phyloP scores from a whole-genome alignment of 2,329 filamentous ascomycete species.

The Aspergillus terreus region DNA sequence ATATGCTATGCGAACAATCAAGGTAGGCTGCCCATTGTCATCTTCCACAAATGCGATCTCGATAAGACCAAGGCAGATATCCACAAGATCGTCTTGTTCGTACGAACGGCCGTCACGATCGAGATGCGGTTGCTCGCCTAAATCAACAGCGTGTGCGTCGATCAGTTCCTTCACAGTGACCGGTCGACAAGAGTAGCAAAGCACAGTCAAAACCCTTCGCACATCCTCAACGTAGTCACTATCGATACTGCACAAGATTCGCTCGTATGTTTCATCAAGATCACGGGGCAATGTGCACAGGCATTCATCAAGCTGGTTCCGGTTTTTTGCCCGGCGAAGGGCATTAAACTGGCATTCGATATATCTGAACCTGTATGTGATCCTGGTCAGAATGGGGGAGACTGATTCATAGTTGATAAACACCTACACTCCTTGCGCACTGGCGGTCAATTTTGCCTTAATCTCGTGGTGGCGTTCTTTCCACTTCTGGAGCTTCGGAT shows the following conservation, averaged over 20 bases:
- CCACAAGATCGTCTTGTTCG: slow-evolving; percentile 15
- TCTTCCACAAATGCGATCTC: slow-evolving; percentile 9
- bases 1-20: slow-evolving; percentile 24
- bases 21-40: background rate
- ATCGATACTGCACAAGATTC: slow-evolving; percentile 23
- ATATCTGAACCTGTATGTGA: background rate
- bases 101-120: slow-evolving; percentile 13
- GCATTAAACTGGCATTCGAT: background rate
- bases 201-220: slow-evolving; percentile 19
- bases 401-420: background rate
- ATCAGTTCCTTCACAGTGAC: slow-evolving; percentile 21
- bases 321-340: slow-evolving; percentile 5
- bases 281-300: slow-evolving; percentile 20
- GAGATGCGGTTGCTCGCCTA: slow-evolving; percentile 9
- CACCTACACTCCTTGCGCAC: background rate
- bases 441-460: background rate
- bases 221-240: slow-evolving; percentile 16
- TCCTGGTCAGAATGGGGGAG: background rate
- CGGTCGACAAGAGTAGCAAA: slow-evolving; percentile 20
- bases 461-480: background rate
- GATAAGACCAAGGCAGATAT: slow-evolving; percentile 21
- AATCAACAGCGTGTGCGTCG: slow-evolving; percentile 23
- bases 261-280: slow-evolving; percentile 29
- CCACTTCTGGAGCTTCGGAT: background rate
- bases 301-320: slow-evolving; percentile 19